A percentile compares a stretch with the other conserved stretches of the same genome.
These are phyloP conservation scores for Hemisphaericaspora xylofermentans DNA, from an alignment of 1,139 yeast species.

Conservation along the genomic window DNA sequence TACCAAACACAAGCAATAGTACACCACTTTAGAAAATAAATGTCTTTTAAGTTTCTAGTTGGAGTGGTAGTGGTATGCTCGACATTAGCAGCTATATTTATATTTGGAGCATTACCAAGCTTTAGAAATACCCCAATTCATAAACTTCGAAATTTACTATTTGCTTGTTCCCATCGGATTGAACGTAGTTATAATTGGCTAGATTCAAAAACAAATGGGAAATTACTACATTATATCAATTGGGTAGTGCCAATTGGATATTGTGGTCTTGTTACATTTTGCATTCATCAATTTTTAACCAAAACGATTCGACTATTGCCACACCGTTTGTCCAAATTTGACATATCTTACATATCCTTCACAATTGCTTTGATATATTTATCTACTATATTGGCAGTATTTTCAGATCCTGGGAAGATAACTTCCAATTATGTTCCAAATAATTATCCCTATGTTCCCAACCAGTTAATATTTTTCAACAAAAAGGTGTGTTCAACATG, in stretches of 20 bases:
- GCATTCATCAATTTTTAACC: slow-evolving; percentile 47
- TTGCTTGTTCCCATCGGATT: slow-evolving; percentile 6
- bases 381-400: slow-evolving; percentile 40
- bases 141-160: slow-evolving; percentile 15
- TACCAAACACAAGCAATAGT: background rate
- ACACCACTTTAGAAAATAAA: background rate
- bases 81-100: slow-evolving; percentile 20
- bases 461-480: slow-evolving; percentile 59
- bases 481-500: slow-evolving; percentile 56
- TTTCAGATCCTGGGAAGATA: slow-evolving; percentile 56
- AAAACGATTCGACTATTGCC: slow-evolving; percentile 32
- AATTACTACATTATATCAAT: slow-evolving; percentile 20
- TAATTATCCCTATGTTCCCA: slow-evolving; percentile 21
- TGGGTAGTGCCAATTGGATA: slow-evolving; percentile 56
- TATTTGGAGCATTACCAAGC: slow-evolving; percentile 58
- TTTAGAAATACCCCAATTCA: slow-evolving; percentile 38
- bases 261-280: slow-evolving; percentile 39
- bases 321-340: slow-evolving; percentile 1
- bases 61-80: slow-evolving; percentile 10
- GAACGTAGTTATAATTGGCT: slow-evolving; percentile 9
- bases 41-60: slow-evolving; percentile 12
- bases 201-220: slow-evolving; percentile 15
- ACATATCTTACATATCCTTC: slow-evolving; percentile 19
- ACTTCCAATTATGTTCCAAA: slow-evolving; percentile 18
- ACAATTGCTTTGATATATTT: slow-evolving; percentile 38